Percentiles rank a stretch among this genome's conserved stretches.
Conservation (phyloP, 805 yeast genomes). For the Schwanniomyces yamadae region DNA sequence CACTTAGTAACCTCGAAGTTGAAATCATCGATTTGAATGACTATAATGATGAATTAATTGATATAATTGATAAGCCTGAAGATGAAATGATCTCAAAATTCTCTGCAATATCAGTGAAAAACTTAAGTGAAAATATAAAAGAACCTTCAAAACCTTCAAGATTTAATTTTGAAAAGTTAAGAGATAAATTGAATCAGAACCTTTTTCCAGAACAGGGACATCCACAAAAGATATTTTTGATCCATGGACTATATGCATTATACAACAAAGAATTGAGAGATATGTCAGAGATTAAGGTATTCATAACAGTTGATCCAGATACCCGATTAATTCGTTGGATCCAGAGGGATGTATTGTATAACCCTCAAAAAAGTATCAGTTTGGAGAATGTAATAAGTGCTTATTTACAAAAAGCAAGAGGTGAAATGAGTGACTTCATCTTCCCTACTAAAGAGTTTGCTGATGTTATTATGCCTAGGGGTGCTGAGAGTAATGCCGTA, state of each 20-base stretch:
- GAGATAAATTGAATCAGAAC: conserved; percentile 15
- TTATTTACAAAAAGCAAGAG: conserved; percentile 57
- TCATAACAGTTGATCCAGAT: conserved; percentile 83
- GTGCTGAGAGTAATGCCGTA: conserved; percentile 60
- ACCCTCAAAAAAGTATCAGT: conserved; percentile 9
- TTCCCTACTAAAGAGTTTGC: conserved; percentile 70
- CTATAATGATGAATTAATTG: conserved; percentile 26
- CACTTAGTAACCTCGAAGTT: conserved; percentile 16
- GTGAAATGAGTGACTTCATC: conserved; percentile 67
- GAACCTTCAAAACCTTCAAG: conserved; percentile 38
- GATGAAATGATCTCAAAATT: too few species aligned
- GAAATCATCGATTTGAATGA: conserved; percentile 46
- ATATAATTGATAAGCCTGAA: conserved; percentile 20
- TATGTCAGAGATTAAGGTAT: conserved; percentile 64
- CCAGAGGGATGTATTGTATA: conserved; percentile 35
- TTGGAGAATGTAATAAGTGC: conserved; percentile 39
- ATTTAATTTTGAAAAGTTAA: conserved; percentile 34
- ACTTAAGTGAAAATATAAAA: conserved; percentile 14
- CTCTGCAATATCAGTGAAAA: conserved; percentile 30
- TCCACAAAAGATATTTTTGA: conserved; percentile 34
- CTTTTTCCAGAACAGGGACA: conserved; percentile 17
- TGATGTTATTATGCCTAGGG: conserved; percentile 72
- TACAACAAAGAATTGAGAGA: conserved; percentile 57
- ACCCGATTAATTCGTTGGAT: conserved; percentile 81
- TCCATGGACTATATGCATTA: conserved; percentile 80